These are phyloP conservation scores for Zygosaccharomyces bisporus DNA, from an alignment of 805 yeast genomes.

Conservation along the genomic window DNA sequence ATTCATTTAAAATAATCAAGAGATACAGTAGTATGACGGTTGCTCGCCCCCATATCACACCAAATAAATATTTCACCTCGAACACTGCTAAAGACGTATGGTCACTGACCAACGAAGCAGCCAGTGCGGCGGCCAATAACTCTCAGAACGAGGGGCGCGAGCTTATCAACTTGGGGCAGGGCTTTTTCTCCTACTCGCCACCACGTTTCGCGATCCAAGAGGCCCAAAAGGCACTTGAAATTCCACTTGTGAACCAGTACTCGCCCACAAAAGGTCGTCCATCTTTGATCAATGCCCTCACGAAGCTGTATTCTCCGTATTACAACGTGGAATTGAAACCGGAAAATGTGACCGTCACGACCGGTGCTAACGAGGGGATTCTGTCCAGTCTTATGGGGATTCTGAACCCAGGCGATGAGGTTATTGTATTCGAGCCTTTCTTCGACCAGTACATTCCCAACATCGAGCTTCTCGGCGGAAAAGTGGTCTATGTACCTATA, in stretches of 20 bases:
- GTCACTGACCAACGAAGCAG: constrained; percentile 93
- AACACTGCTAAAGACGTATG: constrained; percentile 85
- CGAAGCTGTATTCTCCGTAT: constrained; percentile 65
- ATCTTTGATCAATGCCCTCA: constrained; percentile 62
- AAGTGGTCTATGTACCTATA: constrained; percentile 79
- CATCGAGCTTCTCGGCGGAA: constrained; percentile 91
- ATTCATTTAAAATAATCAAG: neutral
- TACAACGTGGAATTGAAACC: constrained; percentile 50
- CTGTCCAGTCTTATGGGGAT: constrained; percentile 80
- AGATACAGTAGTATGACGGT: constrained; percentile 12
- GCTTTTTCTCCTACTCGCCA: constrained; percentile 94
- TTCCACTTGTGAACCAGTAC: constrained; percentile 81
- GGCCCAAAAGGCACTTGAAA: constrained; percentile 68
- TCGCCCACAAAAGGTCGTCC: constrained; percentile 90
- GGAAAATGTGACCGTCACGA: constrained; percentile 63
- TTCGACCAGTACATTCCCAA: constrained; percentile 96
- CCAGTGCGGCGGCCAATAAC: constrained; percentile 65
- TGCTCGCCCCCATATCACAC: constrained; percentile 20
- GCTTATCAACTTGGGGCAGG: constrained; percentile 90
- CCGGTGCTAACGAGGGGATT: constrained; percentile 98
- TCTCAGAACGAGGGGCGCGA: constrained; percentile 60
- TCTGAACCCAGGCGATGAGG: constrained; percentile 86
- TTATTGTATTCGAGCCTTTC: constrained; percentile 92
- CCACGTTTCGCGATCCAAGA: constrained; percentile 89
- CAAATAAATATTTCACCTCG: constrained; percentile 49